Evolutionary conservation across 208 protist species (phyloP).

Genomic region (Trypanosoma boissoni): DNA sequence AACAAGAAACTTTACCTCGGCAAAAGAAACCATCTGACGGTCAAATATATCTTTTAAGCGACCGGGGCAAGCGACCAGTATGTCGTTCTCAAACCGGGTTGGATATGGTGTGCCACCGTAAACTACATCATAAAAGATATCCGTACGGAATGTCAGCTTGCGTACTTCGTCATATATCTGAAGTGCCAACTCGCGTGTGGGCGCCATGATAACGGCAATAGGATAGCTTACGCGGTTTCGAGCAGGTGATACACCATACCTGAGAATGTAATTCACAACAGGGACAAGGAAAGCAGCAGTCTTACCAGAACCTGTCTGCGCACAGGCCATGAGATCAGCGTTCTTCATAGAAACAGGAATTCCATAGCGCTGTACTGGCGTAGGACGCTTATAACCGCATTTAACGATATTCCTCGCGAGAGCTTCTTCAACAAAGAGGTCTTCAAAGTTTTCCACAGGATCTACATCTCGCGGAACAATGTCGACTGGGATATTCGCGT

Average conservation of each 20-base stretch:
- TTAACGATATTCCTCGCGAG: slow-evolving; percentile 93
- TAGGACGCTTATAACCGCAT: slow-evolving; percentile 95
- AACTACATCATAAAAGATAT: slow-evolving; percentile 92
- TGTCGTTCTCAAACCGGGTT: slow-evolving; percentile 94
- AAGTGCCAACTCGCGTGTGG: slow-evolving; percentile 94
- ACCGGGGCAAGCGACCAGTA: slow-evolving; percentile 90
- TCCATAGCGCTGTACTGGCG: slow-evolving; percentile 97
- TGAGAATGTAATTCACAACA: slow-evolving; percentile 94
- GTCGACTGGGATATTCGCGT: slow-evolving; percentile 81
- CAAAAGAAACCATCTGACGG: slow-evolving; percentile 78
- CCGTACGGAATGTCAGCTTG: slow-evolving; percentile 94
- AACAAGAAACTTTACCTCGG: slow-evolving; percentile 91
- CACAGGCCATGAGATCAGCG: slow-evolving; percentile 98
- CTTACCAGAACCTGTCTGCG: slow-evolving; percentile 99
- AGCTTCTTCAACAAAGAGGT: slow-evolving; percentile 79
- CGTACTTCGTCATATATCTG: slow-evolving; percentile 96
- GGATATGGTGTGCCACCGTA: slow-evolving; percentile 97
- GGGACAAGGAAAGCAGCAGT: slow-evolving; percentile 98
- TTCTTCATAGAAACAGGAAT: slow-evolving; percentile 93
- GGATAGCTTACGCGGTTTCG: slow-evolving; percentile 49
- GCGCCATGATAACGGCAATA: slow-evolving; percentile 92
- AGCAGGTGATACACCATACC: slow-evolving; percentile 74
- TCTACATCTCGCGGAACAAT: slow-evolving; percentile 75
- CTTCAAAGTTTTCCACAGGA: slow-evolving; percentile 77
- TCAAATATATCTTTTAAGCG: slow-evolving; percentile 89